Percentiles rank a stretch among this genome's conserved stretches.
Conservation (phyloP, 2,329 filamentous ascomycete genomes). For the Apiospora arundinis region DNA sequence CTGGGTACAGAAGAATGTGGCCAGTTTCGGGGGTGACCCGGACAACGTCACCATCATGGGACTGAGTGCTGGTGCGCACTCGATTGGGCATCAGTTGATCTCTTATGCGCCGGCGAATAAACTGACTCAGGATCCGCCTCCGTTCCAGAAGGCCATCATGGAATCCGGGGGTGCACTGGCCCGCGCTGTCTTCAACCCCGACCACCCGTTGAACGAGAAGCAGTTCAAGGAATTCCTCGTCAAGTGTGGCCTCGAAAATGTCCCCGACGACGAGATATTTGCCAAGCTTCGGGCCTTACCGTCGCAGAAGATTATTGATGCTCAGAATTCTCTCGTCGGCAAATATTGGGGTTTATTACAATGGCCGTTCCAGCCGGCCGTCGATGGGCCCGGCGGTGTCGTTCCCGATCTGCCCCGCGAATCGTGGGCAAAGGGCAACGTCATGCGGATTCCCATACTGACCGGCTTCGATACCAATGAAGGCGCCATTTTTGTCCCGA, state of each 20-base stretch:
- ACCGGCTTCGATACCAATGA: constrained; percentile 77
- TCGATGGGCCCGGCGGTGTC: constrained; percentile 61
- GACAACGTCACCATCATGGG: constrained; percentile 67
- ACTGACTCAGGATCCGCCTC: constrained; percentile 41
- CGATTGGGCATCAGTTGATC: constrained; percentile 72
- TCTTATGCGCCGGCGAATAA: constrained; percentile 47
- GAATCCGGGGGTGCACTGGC: constrained; percentile 64
- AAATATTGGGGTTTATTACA: constrained; percentile 51
- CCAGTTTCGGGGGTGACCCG: constrained; percentile 64
- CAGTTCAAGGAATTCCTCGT: constrained; percentile 62
- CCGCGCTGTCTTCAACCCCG: constrained; percentile 57
- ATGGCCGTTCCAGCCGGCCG: constrained; percentile 74
- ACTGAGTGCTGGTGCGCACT: constrained; percentile 67
- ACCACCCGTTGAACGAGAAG: constrained; percentile 62
- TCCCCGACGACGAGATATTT: constrained; percentile 58
- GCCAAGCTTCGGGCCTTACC: constrained; percentile 54
- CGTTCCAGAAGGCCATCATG: constrained; percentile 60
- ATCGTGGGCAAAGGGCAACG: constrained; percentile 60
- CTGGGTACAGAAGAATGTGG: constrained; percentile 68
- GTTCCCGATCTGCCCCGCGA: constrained; percentile 64
- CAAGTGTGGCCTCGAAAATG: constrained; percentile 56
- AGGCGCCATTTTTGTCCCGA: constrained; percentile 68
- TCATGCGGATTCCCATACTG: constrained; percentile 66
- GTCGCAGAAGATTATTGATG: constrained; percentile 44
- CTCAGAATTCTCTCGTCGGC: constrained; percentile 52